A percentile compares a stretch with the other conserved stretches of the same genome.
Conservation (phyloP, 805 yeast species). For the Myxozyma geophila region DNA sequence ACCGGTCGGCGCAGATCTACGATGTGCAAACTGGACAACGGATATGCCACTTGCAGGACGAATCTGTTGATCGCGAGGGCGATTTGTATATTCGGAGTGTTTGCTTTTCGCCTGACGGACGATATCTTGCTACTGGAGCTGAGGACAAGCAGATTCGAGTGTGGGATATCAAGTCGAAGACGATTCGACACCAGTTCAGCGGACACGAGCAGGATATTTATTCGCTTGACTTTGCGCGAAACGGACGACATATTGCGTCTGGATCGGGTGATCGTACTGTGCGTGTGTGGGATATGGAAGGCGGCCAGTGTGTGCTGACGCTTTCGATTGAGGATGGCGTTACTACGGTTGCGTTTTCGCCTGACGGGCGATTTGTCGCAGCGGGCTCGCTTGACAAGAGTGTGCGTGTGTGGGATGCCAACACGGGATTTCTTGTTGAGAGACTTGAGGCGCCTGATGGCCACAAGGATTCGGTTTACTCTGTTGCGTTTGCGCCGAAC, state of each 20-base stretch:
- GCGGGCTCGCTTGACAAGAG: constrained; percentile 96
- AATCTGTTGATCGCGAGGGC: constrained; percentile 67
- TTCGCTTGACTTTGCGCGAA: constrained; percentile 92
- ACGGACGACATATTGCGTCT: constrained; percentile 88
- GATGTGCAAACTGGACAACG: constrained; percentile 90
- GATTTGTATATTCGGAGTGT: constrained; percentile 94
- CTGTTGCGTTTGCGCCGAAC: constrained; percentile 89
- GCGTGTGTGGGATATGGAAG: constrained; percentile 91
- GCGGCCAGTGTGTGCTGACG: constrained; percentile 87
- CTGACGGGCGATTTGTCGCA: constrained; percentile 91
- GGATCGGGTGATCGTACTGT: constrained; percentile 98
- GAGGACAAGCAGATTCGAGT: constrained; percentile 79
- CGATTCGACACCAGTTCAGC: constrained; percentile 74
- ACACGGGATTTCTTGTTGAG: constrained; percentile 89
- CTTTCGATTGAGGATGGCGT: constrained; percentile 96
- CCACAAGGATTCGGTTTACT: constrained; percentile 93
- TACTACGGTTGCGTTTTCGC: constrained; percentile 95
- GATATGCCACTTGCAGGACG: constrained; percentile 85
- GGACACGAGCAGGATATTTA: constrained; percentile 99
- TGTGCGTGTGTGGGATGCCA: constrained; percentile 95
- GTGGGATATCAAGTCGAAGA: constrained; percentile 90
- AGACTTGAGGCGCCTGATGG: constrained; percentile 93
- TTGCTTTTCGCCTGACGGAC: constrained; percentile 94
- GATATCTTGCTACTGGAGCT: constrained; percentile 91
- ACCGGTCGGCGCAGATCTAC: constrained; percentile 92